Conservation (phyloP, 2,329 filamentous ascomycete genomes). For the Apiospora phragmitis region DNA sequence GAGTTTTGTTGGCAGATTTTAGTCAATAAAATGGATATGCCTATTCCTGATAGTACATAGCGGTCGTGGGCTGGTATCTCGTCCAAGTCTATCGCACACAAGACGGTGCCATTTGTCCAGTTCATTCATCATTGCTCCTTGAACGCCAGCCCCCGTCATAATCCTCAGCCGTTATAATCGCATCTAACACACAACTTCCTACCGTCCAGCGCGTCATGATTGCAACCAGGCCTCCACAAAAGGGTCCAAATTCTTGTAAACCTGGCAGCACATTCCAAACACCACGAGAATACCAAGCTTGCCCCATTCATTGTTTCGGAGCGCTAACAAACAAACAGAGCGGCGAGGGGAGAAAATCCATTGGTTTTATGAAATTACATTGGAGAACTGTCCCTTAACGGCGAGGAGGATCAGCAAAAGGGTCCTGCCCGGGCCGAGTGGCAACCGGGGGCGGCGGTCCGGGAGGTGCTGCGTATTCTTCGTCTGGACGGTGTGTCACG, state of each 20-base stretch:
- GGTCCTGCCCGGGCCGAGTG: constrained; percentile 23
- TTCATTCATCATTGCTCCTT: not conserved
- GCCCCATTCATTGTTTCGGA: not conserved
- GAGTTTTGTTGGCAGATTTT: constrained; percentile 13
- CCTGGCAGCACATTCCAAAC: not conserved
- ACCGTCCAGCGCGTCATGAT: not conserved
- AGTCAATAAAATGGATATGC: constrained; percentile 17
- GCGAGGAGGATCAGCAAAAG: constrained; percentile 14
- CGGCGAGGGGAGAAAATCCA: not conserved
- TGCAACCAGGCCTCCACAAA: not conserved
- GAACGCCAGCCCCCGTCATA: not conserved
- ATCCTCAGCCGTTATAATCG: not conserved
- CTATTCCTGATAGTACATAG: constrained; percentile 35
- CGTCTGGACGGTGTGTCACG: constrained; percentile 23
- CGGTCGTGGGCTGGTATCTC: not conserved
- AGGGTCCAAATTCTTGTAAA: not conserved
- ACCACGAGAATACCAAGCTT: not conserved
- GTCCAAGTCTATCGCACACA: not conserved
- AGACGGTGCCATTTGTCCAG: not conserved
- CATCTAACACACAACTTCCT: not conserved
- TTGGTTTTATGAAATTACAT: not conserved
- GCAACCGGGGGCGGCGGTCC: constrained; percentile 48
- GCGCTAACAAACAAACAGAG: not conserved
- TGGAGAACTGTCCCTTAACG: not conserved
- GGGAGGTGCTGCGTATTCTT: constrained; percentile 45